These are phyloP conservation scores for Arachnomyces sp. DNA, from an alignment of 2,329 filamentous ascomycete species.

Conservation along the genomic window DNA sequence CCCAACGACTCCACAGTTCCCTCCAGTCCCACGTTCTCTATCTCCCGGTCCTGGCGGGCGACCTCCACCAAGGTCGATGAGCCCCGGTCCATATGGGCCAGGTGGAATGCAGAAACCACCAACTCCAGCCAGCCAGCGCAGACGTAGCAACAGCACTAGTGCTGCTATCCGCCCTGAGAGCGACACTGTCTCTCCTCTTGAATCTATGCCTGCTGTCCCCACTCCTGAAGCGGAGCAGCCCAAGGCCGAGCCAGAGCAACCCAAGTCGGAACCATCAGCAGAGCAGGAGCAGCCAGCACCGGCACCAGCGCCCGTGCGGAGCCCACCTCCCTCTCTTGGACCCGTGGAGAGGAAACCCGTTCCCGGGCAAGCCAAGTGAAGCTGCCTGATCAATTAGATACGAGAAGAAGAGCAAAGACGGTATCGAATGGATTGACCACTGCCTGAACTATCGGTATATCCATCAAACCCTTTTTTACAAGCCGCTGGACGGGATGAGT, in stretches of 20 bases:
- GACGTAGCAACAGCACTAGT: slow-evolving; percentile 39
- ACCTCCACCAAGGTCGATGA: slow-evolving; percentile 19
- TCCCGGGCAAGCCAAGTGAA: slow-evolving; percentile 42
- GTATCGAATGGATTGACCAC: too few relatives aligned
- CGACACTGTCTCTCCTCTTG: not conserved
- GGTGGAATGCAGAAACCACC: slow-evolving; percentile 35
- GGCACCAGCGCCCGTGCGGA: slow-evolving; percentile 39
- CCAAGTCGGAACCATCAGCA: slow-evolving; percentile 4
- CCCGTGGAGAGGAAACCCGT: slow-evolving; percentile 50
- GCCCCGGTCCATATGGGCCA: slow-evolving; percentile 31
- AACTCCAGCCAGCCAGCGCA: slow-evolving; percentile 30
- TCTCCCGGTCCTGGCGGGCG: slow-evolving; percentile 39
- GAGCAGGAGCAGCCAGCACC: slow-evolving; percentile 24
- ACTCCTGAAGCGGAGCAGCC: slow-evolving; percentile 28
- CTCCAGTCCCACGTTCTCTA: slow-evolving; percentile 32
- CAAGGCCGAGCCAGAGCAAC: slow-evolving; percentile 20
- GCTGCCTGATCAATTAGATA: too few relatives aligned
- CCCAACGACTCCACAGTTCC: slow-evolving; percentile 18
- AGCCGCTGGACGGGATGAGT: slow-evolving; percentile 4
- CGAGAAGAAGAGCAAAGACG: too few relatives aligned
- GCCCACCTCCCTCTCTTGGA: slow-evolving; percentile 31
- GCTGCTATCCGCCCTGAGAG: slow-evolving; percentile 17
- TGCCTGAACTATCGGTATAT: too few relatives aligned
- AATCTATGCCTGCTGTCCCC: slow-evolving; percentile 35
- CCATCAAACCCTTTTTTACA: not conserved